A percentile compares a stretch with the other conserved stretches of the same genome.
phyloP scores from a whole-genome alignment of 331 rosid species.

The Rosa hybrid region DNA sequence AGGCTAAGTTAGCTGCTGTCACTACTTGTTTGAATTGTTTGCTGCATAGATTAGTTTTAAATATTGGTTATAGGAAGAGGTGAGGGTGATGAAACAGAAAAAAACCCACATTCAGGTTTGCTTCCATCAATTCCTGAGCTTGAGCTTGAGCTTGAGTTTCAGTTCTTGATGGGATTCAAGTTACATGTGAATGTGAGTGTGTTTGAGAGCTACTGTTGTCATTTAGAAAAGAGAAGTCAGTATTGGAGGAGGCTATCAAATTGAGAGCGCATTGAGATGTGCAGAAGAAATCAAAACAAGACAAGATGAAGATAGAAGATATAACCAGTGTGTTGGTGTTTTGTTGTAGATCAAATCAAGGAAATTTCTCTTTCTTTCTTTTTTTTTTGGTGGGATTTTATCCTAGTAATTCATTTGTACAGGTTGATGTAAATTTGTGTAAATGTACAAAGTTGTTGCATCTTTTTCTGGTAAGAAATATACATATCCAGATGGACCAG shows the following conservation, averaged over 20 bases:
- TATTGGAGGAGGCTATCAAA: slow-evolving; percentile 90
- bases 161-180: slow-evolving; percentile 86
- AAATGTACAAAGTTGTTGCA: not conserved
- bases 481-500: no score
- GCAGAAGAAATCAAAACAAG: slow-evolving; percentile 81
- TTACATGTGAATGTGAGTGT: slow-evolving; percentile 93
- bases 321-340: slow-evolving; percentile 60
- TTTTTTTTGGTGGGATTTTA: not conserved
- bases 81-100: no score
- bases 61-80: no score
- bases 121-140: no score
- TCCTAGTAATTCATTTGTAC: slow-evolving; percentile 1
- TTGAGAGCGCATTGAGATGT: slow-evolving; percentile 76
- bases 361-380: not conserved
- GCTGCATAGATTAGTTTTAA: no score
- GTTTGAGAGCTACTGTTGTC: slow-evolving; percentile 90
- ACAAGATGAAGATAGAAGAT: slow-evolving; percentile 46
- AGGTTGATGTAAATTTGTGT: slow-evolving; percentile 6
- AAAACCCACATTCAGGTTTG: no score
- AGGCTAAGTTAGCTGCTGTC: no score
- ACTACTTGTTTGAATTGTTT: no score
- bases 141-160: slow-evolving; percentile 71
- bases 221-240: slow-evolving; percentile 93
- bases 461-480: no score
- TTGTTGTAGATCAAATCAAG: slow-evolving; percentile 45